A percentile compares a stretch with the other conserved stretches of the same genome.
Evolutionary conservation across 768 basidiomycete species (phyloP).

Genomic region (Vararia minispora): DNA sequence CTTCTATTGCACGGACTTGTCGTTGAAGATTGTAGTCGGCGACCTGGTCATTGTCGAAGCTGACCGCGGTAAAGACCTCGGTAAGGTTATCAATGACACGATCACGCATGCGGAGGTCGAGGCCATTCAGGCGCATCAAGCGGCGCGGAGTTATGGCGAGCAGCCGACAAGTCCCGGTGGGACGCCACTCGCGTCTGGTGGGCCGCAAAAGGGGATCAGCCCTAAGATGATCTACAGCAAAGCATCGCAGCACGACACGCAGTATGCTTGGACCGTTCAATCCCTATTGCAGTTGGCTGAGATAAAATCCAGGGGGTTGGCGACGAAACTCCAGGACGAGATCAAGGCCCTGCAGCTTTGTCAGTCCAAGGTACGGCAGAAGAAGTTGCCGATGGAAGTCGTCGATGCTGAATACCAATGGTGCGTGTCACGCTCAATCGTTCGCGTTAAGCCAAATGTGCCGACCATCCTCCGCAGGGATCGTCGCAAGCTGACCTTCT

Average conservation of each 20-base stretch:
- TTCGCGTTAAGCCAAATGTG: slow-evolving; percentile 1
- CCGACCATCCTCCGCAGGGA: slow-evolving; percentile 48
- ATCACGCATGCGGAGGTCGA: slow-evolving; percentile 87
- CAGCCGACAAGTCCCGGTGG: slow-evolving; percentile 40
- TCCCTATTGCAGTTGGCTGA: slow-evolving; percentile 4
- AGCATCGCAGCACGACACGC: slow-evolving; percentile 71
- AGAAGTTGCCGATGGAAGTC: slow-evolving; percentile 97
- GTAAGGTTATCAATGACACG: slow-evolving; percentile 84
- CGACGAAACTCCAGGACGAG: slow-evolving; percentile 84
- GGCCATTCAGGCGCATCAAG: slow-evolving; percentile 77
- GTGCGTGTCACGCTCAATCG: slow-evolving; percentile 31
- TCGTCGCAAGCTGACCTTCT: slow-evolving; percentile 95
- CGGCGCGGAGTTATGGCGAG: slow-evolving; percentile 36
- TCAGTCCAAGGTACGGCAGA: slow-evolving; percentile 83
- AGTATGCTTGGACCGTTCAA: slow-evolving; percentile 29
- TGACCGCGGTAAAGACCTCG: slow-evolving; percentile 88
- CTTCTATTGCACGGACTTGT: slow-evolving; percentile 75
- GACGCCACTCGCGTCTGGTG: slow-evolving; percentile 14
- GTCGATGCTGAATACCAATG: slow-evolving; percentile 98
- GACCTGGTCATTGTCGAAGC: slow-evolving; percentile 96
- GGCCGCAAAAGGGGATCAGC: slow-evolving; percentile 82
- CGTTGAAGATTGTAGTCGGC: slow-evolving; percentile 60
- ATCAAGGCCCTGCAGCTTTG: slow-evolving; percentile 85
- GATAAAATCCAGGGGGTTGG: slow-evolving; percentile 42
- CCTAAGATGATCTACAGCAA: slow-evolving; percentile 96